Evolutionary conservation across 2,329 filamentous ascomycete genomes (phyloP), one percentile per base, ranked within the genome.

Genomic region (Stachybotrys chartarum): DNA sequence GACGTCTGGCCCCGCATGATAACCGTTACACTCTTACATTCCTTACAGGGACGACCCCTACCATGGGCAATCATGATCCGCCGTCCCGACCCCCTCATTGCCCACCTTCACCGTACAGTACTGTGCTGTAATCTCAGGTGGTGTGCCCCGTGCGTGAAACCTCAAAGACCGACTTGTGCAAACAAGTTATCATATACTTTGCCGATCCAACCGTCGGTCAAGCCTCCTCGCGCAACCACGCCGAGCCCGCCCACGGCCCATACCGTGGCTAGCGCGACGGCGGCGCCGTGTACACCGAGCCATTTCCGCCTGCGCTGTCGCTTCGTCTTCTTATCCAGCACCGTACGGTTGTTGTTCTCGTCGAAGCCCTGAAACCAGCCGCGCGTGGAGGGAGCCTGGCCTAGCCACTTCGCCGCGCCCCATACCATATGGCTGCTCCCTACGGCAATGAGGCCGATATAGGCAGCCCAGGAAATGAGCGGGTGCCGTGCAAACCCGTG

Each of bases 241-340:
- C 88, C 90, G 39, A 97, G 70, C 0, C 89, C 87, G 4, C 92
- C 92, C 0, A 86, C 85, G 53, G 92, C 83, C 92, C 92, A 97
- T n/a, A 91, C 55, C 0, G 74, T 79, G 7, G 84, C 79, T 3
- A 87, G 69, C 0, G 78, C 71, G 0, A 78, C 75, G 1, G 82
- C 81, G 54, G 85, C 69, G 0, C 78, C 85, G 66, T 95, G 91
- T 55, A 96, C 78, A 2, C 77, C 70, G 73, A 89, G 84, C 84
- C 88, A 88, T 63, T 82, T 82, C 65, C 84, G 79, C 66, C 85
- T 84, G 66, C 81, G 79, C 56, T 76, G 74, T 58, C 79, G 69
- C 52, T 78, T 75, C 42, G 77, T 78, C 63, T 71, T 74, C 64
- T 75, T 81, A 59, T 83, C 81, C 7, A 78, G 66, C 1, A 66